phyloP scores from a whole-genome alignment of 2,329 filamentous ascomycete species.

The Colletotrichum sp. region DNA sequence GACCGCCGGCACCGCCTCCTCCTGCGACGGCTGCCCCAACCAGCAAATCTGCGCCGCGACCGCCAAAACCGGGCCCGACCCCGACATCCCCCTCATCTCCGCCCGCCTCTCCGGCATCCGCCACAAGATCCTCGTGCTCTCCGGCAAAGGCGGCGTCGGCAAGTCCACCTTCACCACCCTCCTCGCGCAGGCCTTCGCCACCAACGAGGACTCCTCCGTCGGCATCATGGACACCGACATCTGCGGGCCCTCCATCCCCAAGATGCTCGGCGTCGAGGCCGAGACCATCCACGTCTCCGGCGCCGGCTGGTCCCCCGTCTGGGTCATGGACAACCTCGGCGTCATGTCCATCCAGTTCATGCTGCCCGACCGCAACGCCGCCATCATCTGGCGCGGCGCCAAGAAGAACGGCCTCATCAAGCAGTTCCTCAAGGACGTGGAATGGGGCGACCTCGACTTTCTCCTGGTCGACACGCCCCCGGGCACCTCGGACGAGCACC shows the following conservation, averaged over 20 bases:
- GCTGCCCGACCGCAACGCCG: constrained; percentile 91
- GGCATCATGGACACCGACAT: constrained; percentile 99
- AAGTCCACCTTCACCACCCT: constrained; percentile 94
- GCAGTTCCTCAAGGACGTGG: constrained; percentile 96
- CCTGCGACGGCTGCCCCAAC: constrained; percentile 94
- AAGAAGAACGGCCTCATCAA: constrained; percentile 99
- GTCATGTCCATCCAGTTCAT: constrained; percentile 99
- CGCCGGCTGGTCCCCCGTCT: constrained; percentile 92
- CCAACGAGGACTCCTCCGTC: constrained; percentile 78
- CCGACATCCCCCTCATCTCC: constrained; percentile 89
- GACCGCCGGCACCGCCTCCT: constrained; percentile 73
- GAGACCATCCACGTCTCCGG: constrained; percentile 93
- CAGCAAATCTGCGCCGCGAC: constrained; percentile 88
- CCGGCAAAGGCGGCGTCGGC: constrained; percentile 94
- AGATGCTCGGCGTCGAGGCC: constrained; percentile 97
- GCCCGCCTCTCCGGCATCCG: constrained; percentile 79
- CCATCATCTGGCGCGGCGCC: constrained; percentile 95
- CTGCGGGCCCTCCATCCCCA: constrained; percentile 93
- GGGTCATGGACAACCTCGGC: constrained; percentile 91
- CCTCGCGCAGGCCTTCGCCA: constrained; percentile 87
- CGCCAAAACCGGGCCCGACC: constrained; percentile 93
- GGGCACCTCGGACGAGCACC: constrained; percentile 92
- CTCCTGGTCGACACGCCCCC: constrained; percentile 94
- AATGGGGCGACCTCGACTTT: constrained; percentile 96
- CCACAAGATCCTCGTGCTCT: constrained; percentile 93